Evolutionary conservation across 768 basidiomycete species (phyloP).

Genomic region (Mycena capillaripes): DNA sequence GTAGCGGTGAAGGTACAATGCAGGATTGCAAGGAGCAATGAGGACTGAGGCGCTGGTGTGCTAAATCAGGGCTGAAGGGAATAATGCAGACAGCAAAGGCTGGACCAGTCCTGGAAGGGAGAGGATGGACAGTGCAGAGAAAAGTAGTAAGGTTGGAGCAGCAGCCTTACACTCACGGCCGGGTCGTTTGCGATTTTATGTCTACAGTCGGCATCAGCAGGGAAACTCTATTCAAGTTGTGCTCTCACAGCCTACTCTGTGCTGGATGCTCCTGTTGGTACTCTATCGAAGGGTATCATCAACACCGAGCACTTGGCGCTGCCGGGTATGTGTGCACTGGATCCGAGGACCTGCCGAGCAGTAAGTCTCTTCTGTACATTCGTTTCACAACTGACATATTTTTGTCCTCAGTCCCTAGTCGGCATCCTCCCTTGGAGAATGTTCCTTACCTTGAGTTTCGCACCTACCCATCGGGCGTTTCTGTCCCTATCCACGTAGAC

Average conservation of each 20-base stretch:
- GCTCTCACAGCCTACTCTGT: background rate
- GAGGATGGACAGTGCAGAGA: too few relatives aligned
- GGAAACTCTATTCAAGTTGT: background rate
- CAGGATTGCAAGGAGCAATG: too few relatives aligned
- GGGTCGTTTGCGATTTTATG: background rate
- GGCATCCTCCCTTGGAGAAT: background rate
- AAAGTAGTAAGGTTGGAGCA: too few relatives aligned
- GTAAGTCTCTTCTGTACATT: too few relatives aligned
- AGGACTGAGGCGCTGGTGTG: too few relatives aligned
- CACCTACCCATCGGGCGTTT: background rate
- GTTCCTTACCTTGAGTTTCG: background rate
- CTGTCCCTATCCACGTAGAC: background rate
- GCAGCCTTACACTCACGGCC: too few relatives aligned
- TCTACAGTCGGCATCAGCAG: background rate
- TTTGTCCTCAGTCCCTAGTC: background rate
- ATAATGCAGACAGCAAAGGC: too few relatives aligned
- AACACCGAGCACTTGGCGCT: background rate
- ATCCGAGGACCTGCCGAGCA: too few relatives aligned
- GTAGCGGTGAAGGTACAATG: too few relatives aligned
- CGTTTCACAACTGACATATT: too few relatives aligned
- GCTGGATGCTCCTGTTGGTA: background rate
- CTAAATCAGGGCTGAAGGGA: too few relatives aligned
- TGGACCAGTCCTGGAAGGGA: too few relatives aligned
- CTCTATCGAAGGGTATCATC: background rate
- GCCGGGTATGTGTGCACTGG: background rate